Evolutionary conservation across 1,284 basidiomycete species (phyloP).

Genomic region (Cutaneotrichosporon sp.): DNA sequence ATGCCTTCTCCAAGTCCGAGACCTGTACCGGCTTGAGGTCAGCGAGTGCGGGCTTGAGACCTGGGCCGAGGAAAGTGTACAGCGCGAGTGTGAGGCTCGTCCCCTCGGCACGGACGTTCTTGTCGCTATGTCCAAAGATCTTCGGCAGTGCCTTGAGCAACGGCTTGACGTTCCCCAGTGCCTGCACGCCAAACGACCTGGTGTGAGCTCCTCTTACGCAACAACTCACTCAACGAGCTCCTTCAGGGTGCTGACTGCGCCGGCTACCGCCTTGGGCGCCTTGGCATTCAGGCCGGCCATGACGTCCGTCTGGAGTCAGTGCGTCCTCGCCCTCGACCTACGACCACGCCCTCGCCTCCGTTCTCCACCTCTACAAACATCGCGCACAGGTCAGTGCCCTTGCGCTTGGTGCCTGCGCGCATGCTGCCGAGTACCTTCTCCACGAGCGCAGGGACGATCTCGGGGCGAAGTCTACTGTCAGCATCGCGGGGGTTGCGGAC

Average conservation of each 20-base stretch:
- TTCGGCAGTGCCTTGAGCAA: constrained; percentile 85
- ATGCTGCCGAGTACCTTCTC: constrained; percentile 95
- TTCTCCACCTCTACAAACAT: constrained; percentile 96
- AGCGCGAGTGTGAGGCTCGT: constrained; percentile 71
- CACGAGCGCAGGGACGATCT: constrained; percentile 81
- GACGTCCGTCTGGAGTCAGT: constrained; percentile 66
- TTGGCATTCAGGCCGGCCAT: constrained; percentile 83
- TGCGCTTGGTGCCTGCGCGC: constrained; percentile 85
- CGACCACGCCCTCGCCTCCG: constrained; percentile 78
- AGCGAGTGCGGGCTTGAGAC: constrained; percentile 80
- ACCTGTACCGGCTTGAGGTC: constrained; percentile 98
- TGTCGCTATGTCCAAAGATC: constrained; percentile 93
- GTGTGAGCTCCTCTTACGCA: background rate
- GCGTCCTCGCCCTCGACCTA: constrained; percentile 57
- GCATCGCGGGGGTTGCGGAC: constrained; percentile 14
- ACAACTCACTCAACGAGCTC: constrained; percentile 66
- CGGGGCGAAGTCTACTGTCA: constrained; percentile 58
- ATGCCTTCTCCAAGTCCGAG: constrained; percentile 90
- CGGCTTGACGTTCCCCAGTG: constrained; percentile 69
- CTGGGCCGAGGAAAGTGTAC: constrained; percentile 85
- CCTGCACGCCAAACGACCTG: constrained; percentile 79
- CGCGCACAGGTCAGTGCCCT: constrained; percentile 79
- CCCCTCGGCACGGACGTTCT: constrained; percentile 92
- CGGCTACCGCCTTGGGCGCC: constrained; percentile 91
- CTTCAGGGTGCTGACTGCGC: constrained; percentile 73